Percentiles rank a stretch among this genome's conserved stretches.
These are phyloP conservation scores for Kernera saxatilis DNA, from an alignment of 345 rosid species.

Conservation along the genomic window DNA sequence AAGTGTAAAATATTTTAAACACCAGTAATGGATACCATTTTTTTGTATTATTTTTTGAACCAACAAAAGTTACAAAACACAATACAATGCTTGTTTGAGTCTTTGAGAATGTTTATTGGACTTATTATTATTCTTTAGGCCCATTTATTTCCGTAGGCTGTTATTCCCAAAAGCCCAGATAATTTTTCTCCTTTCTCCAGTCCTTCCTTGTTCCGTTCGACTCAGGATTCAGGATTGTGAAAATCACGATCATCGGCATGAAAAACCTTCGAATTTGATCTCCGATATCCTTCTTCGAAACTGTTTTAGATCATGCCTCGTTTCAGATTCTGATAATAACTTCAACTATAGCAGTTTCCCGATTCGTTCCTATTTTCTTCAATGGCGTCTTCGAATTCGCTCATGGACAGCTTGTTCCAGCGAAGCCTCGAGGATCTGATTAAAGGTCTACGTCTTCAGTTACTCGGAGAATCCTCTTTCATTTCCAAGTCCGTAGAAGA, in stretches of 20 bases:
- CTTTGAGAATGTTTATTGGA: too few species aligned
- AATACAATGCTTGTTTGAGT: too few species aligned
- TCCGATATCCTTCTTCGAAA: neutral
- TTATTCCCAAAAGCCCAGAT: neutral
- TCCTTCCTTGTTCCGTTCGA: neutral
- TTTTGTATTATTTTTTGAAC: too few species aligned
- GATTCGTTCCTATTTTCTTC: neutral
- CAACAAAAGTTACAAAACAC: too few species aligned
- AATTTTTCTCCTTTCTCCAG: neutral
- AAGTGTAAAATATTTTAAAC: neutral
- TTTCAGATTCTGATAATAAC: neutral
- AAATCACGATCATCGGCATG: constrained; percentile 5
- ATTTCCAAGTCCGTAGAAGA: constrained; percentile 73
- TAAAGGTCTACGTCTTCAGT: constrained; percentile 68
- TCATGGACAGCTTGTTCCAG: constrained; percentile 85
- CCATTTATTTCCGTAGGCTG: neutral
- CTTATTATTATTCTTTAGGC: neutral
- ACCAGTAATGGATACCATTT: too few species aligned
- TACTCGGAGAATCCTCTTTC: constrained; percentile 49
- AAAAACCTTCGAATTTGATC: constrained; percentile 20
- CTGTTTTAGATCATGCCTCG: neutral
- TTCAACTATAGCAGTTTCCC: neutral
- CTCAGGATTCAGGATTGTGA: neutral
- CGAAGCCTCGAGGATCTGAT: constrained; percentile 83
- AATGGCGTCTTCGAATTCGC: constrained; percentile 63